Conservation (phyloP, 1,139 yeast species). For the Hyphopichia buzzinii region DNA sequence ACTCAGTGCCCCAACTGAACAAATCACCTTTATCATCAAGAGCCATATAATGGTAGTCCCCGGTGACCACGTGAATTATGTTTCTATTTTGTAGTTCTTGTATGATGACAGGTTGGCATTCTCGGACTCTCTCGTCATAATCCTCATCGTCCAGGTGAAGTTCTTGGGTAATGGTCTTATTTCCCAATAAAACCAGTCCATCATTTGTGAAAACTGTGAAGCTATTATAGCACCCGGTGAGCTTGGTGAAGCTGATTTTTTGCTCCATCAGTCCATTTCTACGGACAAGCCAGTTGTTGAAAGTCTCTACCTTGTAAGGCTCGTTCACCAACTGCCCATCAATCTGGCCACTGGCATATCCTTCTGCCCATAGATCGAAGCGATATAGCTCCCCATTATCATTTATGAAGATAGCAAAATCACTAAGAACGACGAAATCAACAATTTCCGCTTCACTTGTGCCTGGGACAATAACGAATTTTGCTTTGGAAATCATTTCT, state of each 20-base stretch:
- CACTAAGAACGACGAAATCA: conserved; percentile 59
- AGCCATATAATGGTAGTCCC: conserved; percentile 74
- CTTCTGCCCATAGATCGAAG: conserved; percentile 23
- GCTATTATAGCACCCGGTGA: conserved; percentile 48
- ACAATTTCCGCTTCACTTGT: conserved; percentile 35
- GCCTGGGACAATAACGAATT: conserved; percentile 39
- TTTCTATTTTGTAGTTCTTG: conserved; percentile 50
- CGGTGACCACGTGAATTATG: conserved; percentile 60
- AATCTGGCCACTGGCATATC: conserved; percentile 14
- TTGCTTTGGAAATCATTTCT: conserved; percentile 25
- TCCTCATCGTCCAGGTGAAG: conserved; percentile 8
- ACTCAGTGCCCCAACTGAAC: conserved; percentile 72
- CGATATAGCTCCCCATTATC: conserved; percentile 44
- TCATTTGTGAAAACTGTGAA: conserved; percentile 56
- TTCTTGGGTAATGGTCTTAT: conserved; percentile 14
- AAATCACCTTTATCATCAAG: conserved; percentile 57
- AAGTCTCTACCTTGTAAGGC: conserved; percentile 8
- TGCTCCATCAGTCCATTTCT: conserved; percentile 16
- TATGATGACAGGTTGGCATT: conserved; percentile 23
- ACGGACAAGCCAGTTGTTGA: conserved; percentile 30
- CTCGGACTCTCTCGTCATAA: conserved; percentile 8
- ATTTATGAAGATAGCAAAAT: conserved; percentile 50
- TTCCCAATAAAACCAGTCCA: conserved; percentile 49
- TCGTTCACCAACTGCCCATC: neutral
- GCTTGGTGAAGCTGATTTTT: conserved; percentile 31